A percentile compares a stretch with the other conserved stretches of the same genome.
These are phyloP conservation scores for Erodium moschatum DNA, from an alignment of 441 rosid species.

Conservation along the genomic window DNA sequence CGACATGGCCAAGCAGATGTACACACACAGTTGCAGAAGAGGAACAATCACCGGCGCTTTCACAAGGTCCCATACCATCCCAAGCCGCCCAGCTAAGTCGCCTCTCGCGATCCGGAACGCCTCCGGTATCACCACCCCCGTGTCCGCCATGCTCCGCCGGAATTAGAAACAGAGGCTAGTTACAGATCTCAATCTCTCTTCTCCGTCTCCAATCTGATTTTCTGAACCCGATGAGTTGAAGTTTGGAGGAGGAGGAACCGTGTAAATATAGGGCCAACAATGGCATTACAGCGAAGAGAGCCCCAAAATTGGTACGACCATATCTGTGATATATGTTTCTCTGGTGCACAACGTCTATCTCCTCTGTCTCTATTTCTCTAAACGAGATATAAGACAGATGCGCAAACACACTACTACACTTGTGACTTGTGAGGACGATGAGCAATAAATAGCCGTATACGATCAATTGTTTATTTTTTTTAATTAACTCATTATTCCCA, in stretches of 20 bases:
- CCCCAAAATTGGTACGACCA: no score
- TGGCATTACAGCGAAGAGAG: background rate
- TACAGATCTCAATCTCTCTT: background rate
- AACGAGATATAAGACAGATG: background rate
- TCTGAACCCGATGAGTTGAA: no score
- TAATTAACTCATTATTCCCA: background rate
- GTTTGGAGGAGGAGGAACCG: no score
- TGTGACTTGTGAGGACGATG: background rate
- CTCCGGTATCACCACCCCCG: background rate
- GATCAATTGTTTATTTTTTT: background rate
- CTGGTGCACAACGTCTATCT: background rate
- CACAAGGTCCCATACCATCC: conserved; percentile 32
- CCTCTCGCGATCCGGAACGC: background rate
- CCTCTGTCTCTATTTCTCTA: background rate
- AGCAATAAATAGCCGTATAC: conserved; percentile 5
- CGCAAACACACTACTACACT: background rate
- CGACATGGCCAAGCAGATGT: conserved; percentile 46
- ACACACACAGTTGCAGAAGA: conserved; percentile 26
- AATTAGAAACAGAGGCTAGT: background rate
- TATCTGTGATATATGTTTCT: background rate
- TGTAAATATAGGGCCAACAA: background rate
- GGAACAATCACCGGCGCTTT: conserved; percentile 37
- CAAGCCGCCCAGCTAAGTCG: conserved; percentile 24
- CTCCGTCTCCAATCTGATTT: background rate
- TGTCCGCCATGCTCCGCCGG: background rate